These are phyloP conservation scores for Botryotinia narcissicola DNA, from an alignment of 2,329 filamentous ascomycete genomes.

Conservation along the genomic window DNA sequence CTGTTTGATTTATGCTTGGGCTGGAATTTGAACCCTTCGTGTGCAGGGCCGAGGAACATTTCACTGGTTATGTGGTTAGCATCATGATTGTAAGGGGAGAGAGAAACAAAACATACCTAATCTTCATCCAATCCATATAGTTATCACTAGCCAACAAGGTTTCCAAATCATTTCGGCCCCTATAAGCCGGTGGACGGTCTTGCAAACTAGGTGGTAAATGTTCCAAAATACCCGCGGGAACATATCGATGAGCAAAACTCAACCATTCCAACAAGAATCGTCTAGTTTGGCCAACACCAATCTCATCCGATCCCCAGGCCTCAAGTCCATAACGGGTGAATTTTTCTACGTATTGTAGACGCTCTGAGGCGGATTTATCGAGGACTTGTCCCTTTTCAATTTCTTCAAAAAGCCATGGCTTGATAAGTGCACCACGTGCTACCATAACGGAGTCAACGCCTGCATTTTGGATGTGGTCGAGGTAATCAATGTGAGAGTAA, in stretches of 20 bases:
- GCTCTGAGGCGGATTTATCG: conserved; percentile 88
- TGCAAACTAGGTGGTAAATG: conserved; percentile 84
- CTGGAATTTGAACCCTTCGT: conserved; percentile 88
- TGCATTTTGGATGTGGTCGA: conserved; percentile 69
- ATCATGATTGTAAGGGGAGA: neutral
- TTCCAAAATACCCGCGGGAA: conserved; percentile 85
- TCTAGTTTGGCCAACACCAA: conserved; percentile 85
- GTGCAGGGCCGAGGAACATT: conserved; percentile 93
- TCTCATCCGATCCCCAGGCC: conserved; percentile 93
- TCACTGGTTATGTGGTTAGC: conserved; percentile 57
- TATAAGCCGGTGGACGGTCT: conserved; percentile 81
- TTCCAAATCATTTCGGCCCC: conserved; percentile 85
- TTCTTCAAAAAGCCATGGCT: conserved; percentile 98
- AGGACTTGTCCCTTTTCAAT: conserved; percentile 89
- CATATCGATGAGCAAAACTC: conserved; percentile 88
- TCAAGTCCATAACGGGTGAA: conserved; percentile 89
- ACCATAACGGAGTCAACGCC: conserved; percentile 95
- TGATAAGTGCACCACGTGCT: conserved; percentile 91
- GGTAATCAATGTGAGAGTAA: conserved; percentile 89
- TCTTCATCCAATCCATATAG: conserved; percentile 98
- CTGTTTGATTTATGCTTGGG: conserved; percentile 97
- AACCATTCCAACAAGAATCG: conserved; percentile 94
- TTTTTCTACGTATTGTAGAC: conserved; percentile 80
- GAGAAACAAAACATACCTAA: conserved; percentile 63
- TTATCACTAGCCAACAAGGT: conserved; percentile 87